Conservation (phyloP, 208 protist species). For the Spongospora subterranea region DNA sequence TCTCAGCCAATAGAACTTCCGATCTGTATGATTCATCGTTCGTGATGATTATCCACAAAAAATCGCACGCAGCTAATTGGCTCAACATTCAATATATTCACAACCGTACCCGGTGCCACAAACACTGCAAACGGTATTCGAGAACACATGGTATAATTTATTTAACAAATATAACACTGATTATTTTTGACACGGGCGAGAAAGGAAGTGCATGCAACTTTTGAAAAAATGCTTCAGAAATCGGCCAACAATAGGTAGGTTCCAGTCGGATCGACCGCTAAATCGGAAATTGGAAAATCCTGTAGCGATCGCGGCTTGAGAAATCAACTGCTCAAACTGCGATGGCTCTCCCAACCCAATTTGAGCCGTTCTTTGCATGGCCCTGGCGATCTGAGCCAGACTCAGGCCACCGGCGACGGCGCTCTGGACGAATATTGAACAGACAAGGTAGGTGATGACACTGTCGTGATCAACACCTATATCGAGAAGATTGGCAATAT, state of each 20-base stretch:
- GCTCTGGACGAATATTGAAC: conserved; percentile 11
- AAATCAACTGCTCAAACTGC: conserved; percentile 14
- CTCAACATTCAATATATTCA: too few relatives aligned
- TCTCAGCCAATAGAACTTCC: too few relatives aligned
- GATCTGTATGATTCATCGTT: too few relatives aligned
- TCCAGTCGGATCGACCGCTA: not conserved
- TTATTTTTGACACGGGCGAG: too few relatives aligned
- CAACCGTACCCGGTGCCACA: too few relatives aligned
- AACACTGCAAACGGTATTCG: too few relatives aligned
- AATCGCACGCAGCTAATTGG: too few relatives aligned
- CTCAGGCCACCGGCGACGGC: conserved; percentile 6
- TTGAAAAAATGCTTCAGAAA: conserved; percentile 21
- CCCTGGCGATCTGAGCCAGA: conserved; percentile 19
- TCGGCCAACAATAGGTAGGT: not conserved
- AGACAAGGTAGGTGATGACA: not conserved
- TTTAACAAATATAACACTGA: too few relatives aligned
- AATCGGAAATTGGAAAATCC: not conserved
- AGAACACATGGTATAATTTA: too few relatives aligned
- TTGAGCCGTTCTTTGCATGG: not conserved
- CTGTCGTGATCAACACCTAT: conserved; percentile 27
- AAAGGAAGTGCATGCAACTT: too few relatives aligned
- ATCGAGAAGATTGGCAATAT: not conserved
- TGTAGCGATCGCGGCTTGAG: not conserved
- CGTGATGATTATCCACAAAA: too few relatives aligned
- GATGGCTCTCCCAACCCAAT: not conserved